Percentiles rank a stretch among this genome's conserved stretches.
Evolutionary conservation across 371 early-diverging fungal genomes (phyloP).

Genomic region (Rhizopus delemar): DNA sequence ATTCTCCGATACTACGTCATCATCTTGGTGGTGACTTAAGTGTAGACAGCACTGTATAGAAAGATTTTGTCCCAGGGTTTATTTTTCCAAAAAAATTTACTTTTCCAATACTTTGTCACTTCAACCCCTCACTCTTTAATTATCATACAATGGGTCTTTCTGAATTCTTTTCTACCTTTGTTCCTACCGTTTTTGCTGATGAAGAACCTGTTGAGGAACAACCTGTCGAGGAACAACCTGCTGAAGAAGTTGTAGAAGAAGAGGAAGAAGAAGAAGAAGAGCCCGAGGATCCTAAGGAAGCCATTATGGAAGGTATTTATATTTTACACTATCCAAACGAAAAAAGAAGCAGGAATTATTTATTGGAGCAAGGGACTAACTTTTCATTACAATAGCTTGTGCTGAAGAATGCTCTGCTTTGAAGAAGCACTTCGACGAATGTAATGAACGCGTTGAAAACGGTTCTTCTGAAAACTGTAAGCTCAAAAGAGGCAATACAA

Average conservation of each 20-base stretch:
- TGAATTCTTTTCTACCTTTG: slow-evolving; percentile 52
- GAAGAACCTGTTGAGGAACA: slow-evolving; percentile 33
- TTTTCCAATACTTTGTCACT: slow-evolving; percentile 23
- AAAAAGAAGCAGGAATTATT: background rate
- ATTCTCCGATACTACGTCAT: too few relatives aligned
- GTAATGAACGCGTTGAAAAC: slow-evolving; percentile 59
- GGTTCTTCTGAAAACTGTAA: slow-evolving; percentile 58
- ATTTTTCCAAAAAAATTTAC: background rate
- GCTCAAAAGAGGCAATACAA: slow-evolving; percentile 1
- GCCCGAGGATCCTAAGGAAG: slow-evolving; percentile 51
- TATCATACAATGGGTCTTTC: slow-evolving; percentile 44
- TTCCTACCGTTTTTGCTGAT: slow-evolving; percentile 55
- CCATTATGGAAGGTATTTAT: slow-evolving; percentile 48
- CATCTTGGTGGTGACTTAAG: too few relatives aligned
- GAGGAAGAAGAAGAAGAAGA: slow-evolving; percentile 45
- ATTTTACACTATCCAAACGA: background rate
- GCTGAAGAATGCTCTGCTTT: slow-evolving; percentile 46
- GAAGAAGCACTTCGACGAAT: slow-evolving; percentile 59
- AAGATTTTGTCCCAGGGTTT: too few relatives aligned
- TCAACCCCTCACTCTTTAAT: slow-evolving; percentile 14
- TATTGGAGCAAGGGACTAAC: background rate
- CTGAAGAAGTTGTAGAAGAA: slow-evolving; percentile 33
- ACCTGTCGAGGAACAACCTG: slow-evolving; percentile 26
- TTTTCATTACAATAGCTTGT: slow-evolving; percentile 33
- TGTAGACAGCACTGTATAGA: too few relatives aligned